Evolutionary conservation across 768 basidiomycete genomes (phyloP).

Genomic region (Rhizopogon salebrosus): DNA sequence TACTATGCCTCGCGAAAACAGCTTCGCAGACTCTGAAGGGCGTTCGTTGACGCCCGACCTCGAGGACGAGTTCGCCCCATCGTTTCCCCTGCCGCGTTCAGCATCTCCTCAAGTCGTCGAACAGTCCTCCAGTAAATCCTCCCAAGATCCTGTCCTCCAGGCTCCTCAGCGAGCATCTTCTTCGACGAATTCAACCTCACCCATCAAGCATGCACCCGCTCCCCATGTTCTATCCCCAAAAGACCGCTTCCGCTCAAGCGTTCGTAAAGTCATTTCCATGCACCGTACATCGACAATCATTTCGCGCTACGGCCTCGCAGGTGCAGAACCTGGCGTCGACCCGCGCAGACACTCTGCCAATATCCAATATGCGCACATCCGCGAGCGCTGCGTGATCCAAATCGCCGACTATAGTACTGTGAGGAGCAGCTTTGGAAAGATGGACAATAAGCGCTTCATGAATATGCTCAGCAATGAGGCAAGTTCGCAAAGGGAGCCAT

Average conservation of each 20-base stretch:
- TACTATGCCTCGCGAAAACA: conserved; percentile 65
- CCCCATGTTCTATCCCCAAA: conserved; percentile 28
- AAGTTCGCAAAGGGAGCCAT: conserved; percentile 46
- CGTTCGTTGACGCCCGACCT: conserved; percentile 64
- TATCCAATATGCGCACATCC: conserved; percentile 51
- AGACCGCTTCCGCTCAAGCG: conserved; percentile 50
- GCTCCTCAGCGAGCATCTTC: background rate
- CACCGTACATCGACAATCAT: conserved; percentile 43
- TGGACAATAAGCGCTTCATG: conserved; percentile 62
- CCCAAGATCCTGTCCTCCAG: background rate
- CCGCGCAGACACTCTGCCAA: conserved; percentile 56
- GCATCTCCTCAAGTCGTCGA: conserved; percentile 10
- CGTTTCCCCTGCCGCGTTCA: background rate
- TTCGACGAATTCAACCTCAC: background rate
- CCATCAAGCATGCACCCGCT: conserved; percentile 9
- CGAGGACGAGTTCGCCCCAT: conserved; percentile 29
- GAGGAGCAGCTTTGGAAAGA: conserved; percentile 45
- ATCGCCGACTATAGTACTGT: conserved; percentile 61
- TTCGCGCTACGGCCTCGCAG: conserved; percentile 33
- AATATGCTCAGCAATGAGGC: conserved; percentile 41
- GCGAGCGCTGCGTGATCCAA: conserved; percentile 60
- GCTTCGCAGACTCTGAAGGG: conserved; percentile 60
- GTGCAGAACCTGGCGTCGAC: conserved; percentile 71
- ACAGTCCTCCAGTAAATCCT: background rate
- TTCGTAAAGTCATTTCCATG: conserved; percentile 60